Evolutionary conservation across 2,329 filamentous ascomycete species (phyloP).

Genomic region (Metarhizium album): DNA sequence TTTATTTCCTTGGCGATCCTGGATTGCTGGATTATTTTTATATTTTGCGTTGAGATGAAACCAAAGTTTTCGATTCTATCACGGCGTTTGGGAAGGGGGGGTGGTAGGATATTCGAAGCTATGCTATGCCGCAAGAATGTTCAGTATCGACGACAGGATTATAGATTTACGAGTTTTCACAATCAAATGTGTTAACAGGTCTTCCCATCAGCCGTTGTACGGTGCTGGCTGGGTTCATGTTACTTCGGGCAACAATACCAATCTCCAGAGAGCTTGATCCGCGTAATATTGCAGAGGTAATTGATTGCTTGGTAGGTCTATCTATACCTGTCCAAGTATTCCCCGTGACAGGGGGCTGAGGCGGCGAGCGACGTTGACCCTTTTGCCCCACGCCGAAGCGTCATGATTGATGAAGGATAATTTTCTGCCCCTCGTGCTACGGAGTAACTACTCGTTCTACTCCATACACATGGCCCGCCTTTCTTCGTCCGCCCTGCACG

Average conservation of each 20-base stretch:
- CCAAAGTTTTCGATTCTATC: background rate
- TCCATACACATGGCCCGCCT: background rate
- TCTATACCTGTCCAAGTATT: background rate
- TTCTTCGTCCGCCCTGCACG: background rate
- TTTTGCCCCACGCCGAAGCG: constrained; percentile 4
- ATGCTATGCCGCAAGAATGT: constrained; percentile 3
- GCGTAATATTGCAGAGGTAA: no score
- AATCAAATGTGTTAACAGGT: constrained; percentile 5
- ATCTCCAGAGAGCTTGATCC: background rate
- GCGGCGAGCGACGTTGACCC: background rate
- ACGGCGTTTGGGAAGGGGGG: constrained; percentile 2
- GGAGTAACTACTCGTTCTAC: no score
- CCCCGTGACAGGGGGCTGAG: background rate
- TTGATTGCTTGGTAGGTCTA: no score
- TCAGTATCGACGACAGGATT: constrained; percentile 1
- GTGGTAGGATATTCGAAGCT: background rate
- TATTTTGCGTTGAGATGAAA: background rate
- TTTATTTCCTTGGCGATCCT: background rate
- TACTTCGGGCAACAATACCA: background rate
- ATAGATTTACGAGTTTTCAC: constrained; percentile 6
- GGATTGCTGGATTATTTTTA: constrained; percentile 1
- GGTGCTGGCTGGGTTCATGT: background rate
- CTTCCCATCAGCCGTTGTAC: background rate
- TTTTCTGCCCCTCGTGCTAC: background rate
- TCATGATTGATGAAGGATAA: no score